A percentile compares a stretch with the other conserved stretches of the same genome.
These are phyloP conservation scores for Schizosaccharomyces cryophilus DNA, from an alignment of 805 yeast species.

Conservation along the genomic window DNA sequence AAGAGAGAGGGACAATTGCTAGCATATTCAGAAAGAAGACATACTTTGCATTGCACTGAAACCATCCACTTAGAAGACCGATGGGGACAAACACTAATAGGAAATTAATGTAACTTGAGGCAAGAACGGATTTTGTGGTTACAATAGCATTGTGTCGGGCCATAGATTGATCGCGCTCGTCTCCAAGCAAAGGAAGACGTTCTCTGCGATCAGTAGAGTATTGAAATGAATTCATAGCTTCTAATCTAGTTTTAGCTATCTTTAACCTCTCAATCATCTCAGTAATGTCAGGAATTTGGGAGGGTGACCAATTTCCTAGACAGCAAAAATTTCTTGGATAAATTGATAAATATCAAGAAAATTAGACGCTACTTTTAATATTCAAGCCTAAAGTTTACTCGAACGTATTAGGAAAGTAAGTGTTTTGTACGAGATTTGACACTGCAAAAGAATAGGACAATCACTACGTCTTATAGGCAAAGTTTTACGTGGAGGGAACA, in stretches of 20 bases:
- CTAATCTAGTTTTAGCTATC: not conserved
- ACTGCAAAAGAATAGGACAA: too few relatives aligned
- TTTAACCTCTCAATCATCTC: conserved; percentile 1
- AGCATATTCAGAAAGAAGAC: conserved; percentile 56
- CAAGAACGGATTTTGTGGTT: not conserved
- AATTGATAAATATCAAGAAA: too few relatives aligned
- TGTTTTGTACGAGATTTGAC: too few relatives aligned
- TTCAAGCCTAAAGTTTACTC: too few relatives aligned
- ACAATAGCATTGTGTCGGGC: not conserved
- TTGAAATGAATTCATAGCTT: not conserved
- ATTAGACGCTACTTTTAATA: too few relatives aligned
- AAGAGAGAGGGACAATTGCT: conserved; percentile 82
- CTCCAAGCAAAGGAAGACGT: not conserved
- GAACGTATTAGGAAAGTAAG: too few relatives aligned
- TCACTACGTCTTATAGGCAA: too few relatives aligned
- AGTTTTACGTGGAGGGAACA: too few relatives aligned
- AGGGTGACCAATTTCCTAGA: too few relatives aligned
- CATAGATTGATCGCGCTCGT: not conserved
- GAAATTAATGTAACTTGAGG: conserved; percentile 33
- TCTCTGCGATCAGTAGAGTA: not conserved
- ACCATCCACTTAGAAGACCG: conserved; percentile 49
- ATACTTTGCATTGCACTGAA: conserved; percentile 28
- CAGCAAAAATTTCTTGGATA: too few relatives aligned
- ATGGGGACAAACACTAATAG: conserved; percentile 68
- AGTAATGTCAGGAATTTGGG: not conserved